Conservation (phyloP, 2,329 filamentous ascomycete species). For the Epichloe coenophiala region DNA sequence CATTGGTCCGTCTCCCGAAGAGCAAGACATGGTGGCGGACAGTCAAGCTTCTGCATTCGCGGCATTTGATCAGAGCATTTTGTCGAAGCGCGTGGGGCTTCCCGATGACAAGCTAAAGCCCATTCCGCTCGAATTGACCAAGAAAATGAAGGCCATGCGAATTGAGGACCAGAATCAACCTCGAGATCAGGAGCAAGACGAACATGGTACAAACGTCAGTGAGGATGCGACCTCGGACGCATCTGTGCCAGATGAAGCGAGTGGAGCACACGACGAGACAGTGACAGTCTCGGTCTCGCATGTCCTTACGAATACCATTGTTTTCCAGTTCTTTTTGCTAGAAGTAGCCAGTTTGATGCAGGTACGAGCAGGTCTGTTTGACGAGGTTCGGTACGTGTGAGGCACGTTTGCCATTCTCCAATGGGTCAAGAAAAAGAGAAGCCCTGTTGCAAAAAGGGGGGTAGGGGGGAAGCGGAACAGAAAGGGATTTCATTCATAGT, state of each 20-base stretch:
- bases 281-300: conserved; percentile 62
- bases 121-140: conserved; percentile 27
- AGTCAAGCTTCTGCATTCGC: conserved; percentile 47
- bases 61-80: conserved; percentile 49
- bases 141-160: conserved; percentile 19
- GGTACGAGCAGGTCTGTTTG: conserved; percentile 60
- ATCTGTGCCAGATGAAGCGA: conserved; percentile 7
- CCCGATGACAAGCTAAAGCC: conserved; percentile 27
- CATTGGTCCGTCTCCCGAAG: conserved; percentile 15
- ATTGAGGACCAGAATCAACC: conserved; percentile 8
- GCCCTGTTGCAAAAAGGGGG: no score
- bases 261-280: conserved; percentile 7
- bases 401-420: no score
- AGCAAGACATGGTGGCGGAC: conserved; percentile 21
- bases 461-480: not conserved
- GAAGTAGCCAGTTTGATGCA: conserved; percentile 65
- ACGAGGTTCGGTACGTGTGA: conserved; percentile 52
- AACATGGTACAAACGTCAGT: not conserved
- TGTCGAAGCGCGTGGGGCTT: conserved; percentile 39
- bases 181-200: conserved; percentile 6
- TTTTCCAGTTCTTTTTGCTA: conserved; percentile 67
- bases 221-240: not conserved
- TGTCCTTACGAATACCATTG: conserved; percentile 64
- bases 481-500: not conserved
- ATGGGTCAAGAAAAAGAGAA: no score